A percentile compares a stretch with the other conserved stretches of the same genome.
Evolutionary conservation across 2,329 filamentous ascomycete genomes (phyloP).

Genomic region (Sporothrix luriei): DNA sequence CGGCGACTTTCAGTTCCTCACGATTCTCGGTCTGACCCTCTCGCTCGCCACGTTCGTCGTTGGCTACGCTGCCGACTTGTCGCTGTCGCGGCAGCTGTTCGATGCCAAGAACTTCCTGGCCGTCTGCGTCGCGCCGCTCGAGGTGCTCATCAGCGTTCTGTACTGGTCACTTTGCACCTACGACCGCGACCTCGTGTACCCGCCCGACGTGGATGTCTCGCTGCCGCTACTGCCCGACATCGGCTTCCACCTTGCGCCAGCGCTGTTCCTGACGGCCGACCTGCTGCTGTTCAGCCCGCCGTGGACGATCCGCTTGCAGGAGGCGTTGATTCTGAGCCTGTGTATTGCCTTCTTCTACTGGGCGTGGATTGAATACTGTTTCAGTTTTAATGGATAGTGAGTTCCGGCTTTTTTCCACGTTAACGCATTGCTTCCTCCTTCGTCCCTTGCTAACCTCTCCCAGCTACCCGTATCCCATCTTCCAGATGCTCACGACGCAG

Average conservation of each 20-base stretch:
- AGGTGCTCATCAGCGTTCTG: conserved; percentile 69
- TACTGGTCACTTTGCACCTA: conserved; percentile 71
- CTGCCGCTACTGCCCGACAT: conserved; percentile 59
- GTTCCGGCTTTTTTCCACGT: conserved; percentile 40
- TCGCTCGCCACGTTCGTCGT: conserved; percentile 62
- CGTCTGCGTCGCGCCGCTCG: conserved; percentile 67
- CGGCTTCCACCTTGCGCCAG: conserved; percentile 67
- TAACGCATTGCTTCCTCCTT: not conserved
- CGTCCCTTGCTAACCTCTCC: conserved; percentile 17
- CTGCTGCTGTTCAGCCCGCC: conserved; percentile 70
- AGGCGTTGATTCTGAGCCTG: conserved; percentile 61
- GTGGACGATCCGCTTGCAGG: conserved; percentile 66
- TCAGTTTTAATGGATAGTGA: conserved; percentile 65
- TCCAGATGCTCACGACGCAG: conserved; percentile 65
- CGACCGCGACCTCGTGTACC: conserved; percentile 56
- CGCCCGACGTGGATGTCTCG: conserved; percentile 58
- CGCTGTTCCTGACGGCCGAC: conserved; percentile 65
- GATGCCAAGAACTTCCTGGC: conserved; percentile 67
- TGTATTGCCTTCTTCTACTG: conserved; percentile 68
- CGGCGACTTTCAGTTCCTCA: conserved; percentile 71
- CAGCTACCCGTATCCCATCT: conserved; percentile 86
- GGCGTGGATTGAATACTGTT: conserved; percentile 76
- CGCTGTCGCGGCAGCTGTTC: conserved; percentile 61
- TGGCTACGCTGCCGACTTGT: conserved; percentile 67
- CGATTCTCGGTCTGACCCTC: conserved; percentile 69